Base-by-base conservation (phyloP, 192 early-diverging fungal species). In the Podila epicladia region DNA sequence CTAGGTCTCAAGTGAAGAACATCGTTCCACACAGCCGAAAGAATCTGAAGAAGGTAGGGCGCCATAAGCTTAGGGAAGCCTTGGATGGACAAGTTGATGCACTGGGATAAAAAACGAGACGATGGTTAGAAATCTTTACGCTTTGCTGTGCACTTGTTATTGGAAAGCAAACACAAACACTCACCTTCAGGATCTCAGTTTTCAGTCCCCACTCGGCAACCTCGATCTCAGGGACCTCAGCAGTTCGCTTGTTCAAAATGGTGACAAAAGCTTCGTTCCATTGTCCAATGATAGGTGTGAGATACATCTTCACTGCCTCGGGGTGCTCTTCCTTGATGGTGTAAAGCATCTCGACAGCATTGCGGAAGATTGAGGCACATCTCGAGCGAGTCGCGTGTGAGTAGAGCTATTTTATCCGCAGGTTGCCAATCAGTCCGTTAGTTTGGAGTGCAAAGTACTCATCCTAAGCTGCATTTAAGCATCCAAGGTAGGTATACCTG, bases 311-410 rank as follows among this genome's bases (percentile, higher is more conserved):
- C 3, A 92, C 90, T 57, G 88, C 89, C 8, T 89, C 82, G 4
- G 93, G 92, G 74, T 94, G 91, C 48, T 92, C 92, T 35, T 89
- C 90, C 38, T 95, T 90, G 60, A 97, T 90, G 61, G 90, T 93
- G 67, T 90, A 88, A 32, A 97, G 74, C 84, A 95, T 96, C 67
- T 96, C 93, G 11, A 97, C 84, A 65, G 94, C 95, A 63, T 94
- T 93, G 41, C 89, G 87, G 78, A 97, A 95, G 50, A 99, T 93
- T 24, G 88, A 82, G 12, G 95, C 90, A 1, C 95, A 93, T 57
- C 94, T 86, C 9, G 89, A 91, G 26, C 96, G 87, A 6, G 92
- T 94, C 50, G 85, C 85, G 41, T 84, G 88, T 0, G 88, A 89
- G 69, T 92, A 91, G 32, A 86, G 62, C 88, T 89, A 58, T 33